phyloP scores from a whole-genome alignment of 352 stramenopile species.

The Blastocystis sp. region DNA sequence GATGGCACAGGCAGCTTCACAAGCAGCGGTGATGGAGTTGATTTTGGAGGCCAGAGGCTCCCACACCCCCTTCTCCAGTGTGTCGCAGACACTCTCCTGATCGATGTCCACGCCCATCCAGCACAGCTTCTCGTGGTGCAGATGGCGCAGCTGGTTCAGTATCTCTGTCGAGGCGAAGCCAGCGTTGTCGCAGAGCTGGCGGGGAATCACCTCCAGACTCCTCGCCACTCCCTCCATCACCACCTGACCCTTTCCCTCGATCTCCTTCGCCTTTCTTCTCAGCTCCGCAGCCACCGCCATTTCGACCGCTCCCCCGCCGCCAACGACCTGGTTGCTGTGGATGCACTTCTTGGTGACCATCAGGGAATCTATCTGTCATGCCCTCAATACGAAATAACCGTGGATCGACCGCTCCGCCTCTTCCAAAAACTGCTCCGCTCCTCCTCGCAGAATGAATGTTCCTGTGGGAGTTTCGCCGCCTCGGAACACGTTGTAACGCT shows the following conservation, averaged over 20 bases:
- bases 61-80: constrained; percentile 91
- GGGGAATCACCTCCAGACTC: constrained; percentile 93
- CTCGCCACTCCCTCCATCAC: constrained; percentile 89
- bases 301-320: constrained; percentile 81
- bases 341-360: constrained; percentile 96
- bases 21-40: constrained; percentile 88
- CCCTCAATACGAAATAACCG: constrained; percentile 4
- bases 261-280: constrained; percentile 65
- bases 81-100: constrained; percentile 90
- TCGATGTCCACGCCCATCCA: constrained; percentile 97
- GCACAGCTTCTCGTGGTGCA: constrained; percentile 83
- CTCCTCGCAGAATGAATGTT: constrained; percentile 92
- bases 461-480: constrained; percentile 84
- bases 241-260: constrained; percentile 93
- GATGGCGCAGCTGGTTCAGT: constrained; percentile 87
- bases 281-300: constrained; percentile 68
- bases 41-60: constrained; percentile 97
- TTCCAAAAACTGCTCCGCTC: constrained; percentile 94
- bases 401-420: constrained; percentile 93
- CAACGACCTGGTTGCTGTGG: constrained; percentile 72
- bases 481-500: constrained; percentile 97
- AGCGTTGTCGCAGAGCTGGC: constrained; percentile 94
- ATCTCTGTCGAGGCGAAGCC: constrained; percentile 95
- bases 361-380: constrained; percentile 75
- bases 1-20: constrained; percentile 94